These are phyloP conservation scores for Vitis hybrid DNA, from an alignment of 177 flowering plant species.

Conservation along the genomic window DNA sequence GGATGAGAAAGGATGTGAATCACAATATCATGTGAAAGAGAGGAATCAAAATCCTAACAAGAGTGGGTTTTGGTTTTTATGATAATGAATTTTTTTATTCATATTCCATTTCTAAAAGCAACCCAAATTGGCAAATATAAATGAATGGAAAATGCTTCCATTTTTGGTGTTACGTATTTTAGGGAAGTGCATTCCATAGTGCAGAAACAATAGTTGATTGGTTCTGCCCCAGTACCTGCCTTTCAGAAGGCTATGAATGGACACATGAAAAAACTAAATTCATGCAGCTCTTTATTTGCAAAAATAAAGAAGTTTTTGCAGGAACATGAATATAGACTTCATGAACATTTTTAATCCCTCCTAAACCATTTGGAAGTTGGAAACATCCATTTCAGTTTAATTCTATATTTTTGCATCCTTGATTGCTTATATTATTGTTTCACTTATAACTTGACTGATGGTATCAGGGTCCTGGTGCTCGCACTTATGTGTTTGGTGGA, in stretches of 20 bases:
- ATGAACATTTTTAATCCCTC: not conserved
- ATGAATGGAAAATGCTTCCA: too few species aligned
- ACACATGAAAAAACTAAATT: not conserved
- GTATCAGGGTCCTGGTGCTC: conserved; percentile 66
- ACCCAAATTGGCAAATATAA: too few species aligned
- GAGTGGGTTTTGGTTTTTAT: too few species aligned
- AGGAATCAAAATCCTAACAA: too few species aligned
- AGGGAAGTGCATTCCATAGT: not conserved
- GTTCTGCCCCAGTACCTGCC: not conserved
- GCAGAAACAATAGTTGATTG: not conserved
- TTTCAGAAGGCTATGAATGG: not conserved
- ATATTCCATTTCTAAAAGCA: too few species aligned
- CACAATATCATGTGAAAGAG: too few species aligned
- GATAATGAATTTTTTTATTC: too few species aligned
- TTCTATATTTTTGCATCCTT: not conserved
- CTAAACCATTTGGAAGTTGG: not conserved
- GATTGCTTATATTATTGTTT: not conserved
- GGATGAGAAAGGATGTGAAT: too few species aligned
- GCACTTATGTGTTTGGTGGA: conserved; percentile 62
- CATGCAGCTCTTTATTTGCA: not conserved
- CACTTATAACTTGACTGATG: conserved; percentile 10
- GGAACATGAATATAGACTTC: too few species aligned
- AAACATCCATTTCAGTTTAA: not conserved
- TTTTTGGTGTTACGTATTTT: not conserved
- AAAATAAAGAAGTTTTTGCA: too few species aligned